Conservation (phyloP, 2,329 filamentous ascomycete genomes). For the Aspergillus sergii region DNA sequence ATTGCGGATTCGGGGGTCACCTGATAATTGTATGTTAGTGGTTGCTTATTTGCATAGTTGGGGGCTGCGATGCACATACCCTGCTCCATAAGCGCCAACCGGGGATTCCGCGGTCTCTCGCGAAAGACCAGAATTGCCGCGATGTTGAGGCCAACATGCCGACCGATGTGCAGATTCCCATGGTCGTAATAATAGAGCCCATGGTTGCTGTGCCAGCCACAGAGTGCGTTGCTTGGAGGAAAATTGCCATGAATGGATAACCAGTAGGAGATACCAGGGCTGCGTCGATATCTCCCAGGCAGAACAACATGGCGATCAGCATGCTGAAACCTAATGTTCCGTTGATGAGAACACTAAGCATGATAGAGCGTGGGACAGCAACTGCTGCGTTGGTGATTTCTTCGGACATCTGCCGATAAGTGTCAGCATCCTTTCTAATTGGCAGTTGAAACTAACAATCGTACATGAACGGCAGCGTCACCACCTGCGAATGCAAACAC, state of each 20-base stretch:
- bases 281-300: slow-evolving; percentile 35
- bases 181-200: slow-evolving; percentile 29
- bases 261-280: slow-evolving; percentile 31
- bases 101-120: slow-evolving; percentile 30
- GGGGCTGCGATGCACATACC: slow-evolving; percentile 15
- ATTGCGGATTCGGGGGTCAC: slow-evolving; percentile 30
- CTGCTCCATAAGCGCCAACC: slow-evolving; percentile 32
- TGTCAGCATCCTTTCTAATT: not conserved
- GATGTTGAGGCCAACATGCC: slow-evolving; percentile 49
- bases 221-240: slow-evolving; percentile 33
- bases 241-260: slow-evolving; percentile 40
- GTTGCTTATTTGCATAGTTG: slow-evolving; percentile 4
- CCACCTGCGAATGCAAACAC: slow-evolving; percentile 42
- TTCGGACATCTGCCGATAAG: slow-evolving; percentile 35
- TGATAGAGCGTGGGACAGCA: slow-evolving; percentile 40
- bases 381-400: slow-evolving; percentile 42
- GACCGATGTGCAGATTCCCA: slow-evolving; percentile 34
- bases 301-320: slow-evolving; percentile 43
- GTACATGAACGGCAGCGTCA: slow-evolving; percentile 43
- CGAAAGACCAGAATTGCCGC: slow-evolving; percentile 37
- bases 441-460: slow-evolving; percentile 9
- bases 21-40: slow-evolving; percentile 14
- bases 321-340: slow-evolving; percentile 40
- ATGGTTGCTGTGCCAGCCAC: slow-evolving; percentile 29
- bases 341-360: slow-evolving; percentile 40